Evolutionary conservation across 2,329 filamentous ascomycete species (phyloP), one percentile per base, ranked within the genome.

Genomic region (Sporothrix protearum): DNA sequence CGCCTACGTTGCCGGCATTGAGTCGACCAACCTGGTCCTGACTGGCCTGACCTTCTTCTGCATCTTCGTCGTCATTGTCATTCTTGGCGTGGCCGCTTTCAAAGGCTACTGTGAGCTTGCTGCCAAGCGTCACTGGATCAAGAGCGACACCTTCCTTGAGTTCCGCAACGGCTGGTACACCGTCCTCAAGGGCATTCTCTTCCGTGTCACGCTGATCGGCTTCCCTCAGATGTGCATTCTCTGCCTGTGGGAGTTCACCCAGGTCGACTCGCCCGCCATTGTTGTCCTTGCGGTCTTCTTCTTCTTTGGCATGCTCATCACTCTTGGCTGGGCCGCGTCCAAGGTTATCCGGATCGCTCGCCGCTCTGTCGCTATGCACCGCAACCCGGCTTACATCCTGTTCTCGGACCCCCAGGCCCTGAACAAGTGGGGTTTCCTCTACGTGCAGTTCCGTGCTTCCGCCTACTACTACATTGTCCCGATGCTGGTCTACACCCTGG

Each of bases 391-490:
- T 51, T 96, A 96, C 80, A 95, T 96, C 77, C 88, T 96, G 72
- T 96, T 94, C 83, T 96, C 93, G 8, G 93, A 96, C 78, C 91
- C 92, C 3, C 86, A 91, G 71, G 90, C 91, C 68, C 85, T 96
- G 75, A 96, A 96, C 87, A 94, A 96, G 81, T 96, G 93, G 93
- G 93, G 93, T 45, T 96, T 96, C 84, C 84, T 96, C 71, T 96
- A 96, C 79, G 91, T 96, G 67, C 93, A 95, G 79, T 96, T 94
- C 85, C 91, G 93, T 78, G 93, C 93, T 45, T 93, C 92, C 6
- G 91, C 92, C 25, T 96, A 96, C 85, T 96, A 93, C 84, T 96
- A 93, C 80, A 91, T 96, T 77, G 87, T 94, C 42, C 92, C 92
- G 1, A 82, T 91, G 63, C 84, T 96, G 71, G 79, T 84, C 64